phyloP scores from a whole-genome alignment of 2,329 filamentous ascomycete genomes.

The Penicillium olsonii region DNA sequence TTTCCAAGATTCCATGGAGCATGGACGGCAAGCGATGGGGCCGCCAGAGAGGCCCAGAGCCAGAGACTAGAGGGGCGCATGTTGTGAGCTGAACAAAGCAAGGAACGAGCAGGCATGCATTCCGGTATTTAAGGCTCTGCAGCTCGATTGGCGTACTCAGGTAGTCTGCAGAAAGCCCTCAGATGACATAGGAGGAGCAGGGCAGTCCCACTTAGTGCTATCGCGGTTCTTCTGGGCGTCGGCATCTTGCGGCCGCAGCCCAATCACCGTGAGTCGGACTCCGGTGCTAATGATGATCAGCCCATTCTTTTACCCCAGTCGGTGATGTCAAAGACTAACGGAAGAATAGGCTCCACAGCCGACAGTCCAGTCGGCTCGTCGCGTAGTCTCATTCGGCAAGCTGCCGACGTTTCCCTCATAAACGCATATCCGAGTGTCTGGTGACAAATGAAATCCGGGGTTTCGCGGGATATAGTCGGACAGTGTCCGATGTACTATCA shows the following conservation, averaged over 20 bases:
- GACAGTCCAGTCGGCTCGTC: slow-evolving; percentile 12
- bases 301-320: slow-evolving; percentile 1
- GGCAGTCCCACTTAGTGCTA: not conserved
- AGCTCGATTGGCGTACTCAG: not conserved
- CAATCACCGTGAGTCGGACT: not conserved
- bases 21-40: slow-evolving; percentile 12
- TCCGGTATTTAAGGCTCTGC: slow-evolving; percentile 1
- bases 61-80: slow-evolving; percentile 16
- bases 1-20: slow-evolving; percentile 17
- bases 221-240: not conserved
- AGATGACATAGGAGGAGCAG: not conserved
- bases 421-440: not conserved
- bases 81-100: not conserved
- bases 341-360: slow-evolving; percentile 12
- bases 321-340: not conserved
- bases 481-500: not conserved
- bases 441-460: not conserved
- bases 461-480: not conserved
- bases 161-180: not conserved
- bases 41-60: slow-evolving; percentile 17
- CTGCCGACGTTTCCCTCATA: slow-evolving; percentile 6
- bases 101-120: not conserved
- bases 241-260: not conserved
- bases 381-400: slow-evolving; percentile 8
- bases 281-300: slow-evolving; percentile 9